These are phyloP conservation scores for Magnaporthiopsis rhizophila DNA, from an alignment of 2,329 filamentous ascomycete genomes.

Conservation along the genomic window DNA sequence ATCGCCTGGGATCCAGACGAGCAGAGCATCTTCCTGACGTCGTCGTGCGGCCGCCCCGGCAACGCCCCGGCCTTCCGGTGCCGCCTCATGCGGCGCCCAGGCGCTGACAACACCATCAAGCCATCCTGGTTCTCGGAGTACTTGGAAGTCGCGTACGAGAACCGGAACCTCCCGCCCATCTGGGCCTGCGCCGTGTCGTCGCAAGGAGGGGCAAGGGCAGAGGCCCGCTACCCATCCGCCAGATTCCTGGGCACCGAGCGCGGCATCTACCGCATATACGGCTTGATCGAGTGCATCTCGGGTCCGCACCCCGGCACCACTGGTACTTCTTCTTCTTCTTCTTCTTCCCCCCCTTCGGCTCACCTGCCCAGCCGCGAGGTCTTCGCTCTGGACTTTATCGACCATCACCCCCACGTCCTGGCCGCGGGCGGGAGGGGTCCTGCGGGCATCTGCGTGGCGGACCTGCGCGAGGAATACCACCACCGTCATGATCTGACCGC, in stretches of 20 bases:
- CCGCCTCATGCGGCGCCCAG: neutral
- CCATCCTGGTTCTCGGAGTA: neutral
- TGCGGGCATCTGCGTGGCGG: conserved; percentile 36
- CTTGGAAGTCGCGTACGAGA: neutral
- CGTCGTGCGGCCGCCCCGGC: neutral
- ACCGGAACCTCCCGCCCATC: neutral
- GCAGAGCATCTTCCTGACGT: neutral
- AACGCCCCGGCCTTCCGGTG: no score
- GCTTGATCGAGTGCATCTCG: neutral
- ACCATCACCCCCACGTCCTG: conserved; percentile 34
- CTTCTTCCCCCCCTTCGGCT: no score
- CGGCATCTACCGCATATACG: neutral
- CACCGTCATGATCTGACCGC: neutral
- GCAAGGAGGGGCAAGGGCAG: no score
- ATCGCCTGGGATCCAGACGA: neutral
- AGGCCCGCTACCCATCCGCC: neutral
- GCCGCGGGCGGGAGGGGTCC: conserved; percentile 41
- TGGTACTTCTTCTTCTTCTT: no score
- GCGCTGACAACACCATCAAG: neutral
- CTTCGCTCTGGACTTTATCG: conserved; percentile 41
- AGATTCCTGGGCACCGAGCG: conserved; percentile 1
- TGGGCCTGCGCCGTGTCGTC: neutral
- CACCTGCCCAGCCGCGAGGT: conserved; percentile 25
- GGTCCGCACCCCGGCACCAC: neutral
- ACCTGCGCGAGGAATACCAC: conserved; percentile 27